These are phyloP conservation scores for Elsinoe fawcettii DNA, from an alignment of 2,329 filamentous ascomycete genomes.

Conservation along the genomic window DNA sequence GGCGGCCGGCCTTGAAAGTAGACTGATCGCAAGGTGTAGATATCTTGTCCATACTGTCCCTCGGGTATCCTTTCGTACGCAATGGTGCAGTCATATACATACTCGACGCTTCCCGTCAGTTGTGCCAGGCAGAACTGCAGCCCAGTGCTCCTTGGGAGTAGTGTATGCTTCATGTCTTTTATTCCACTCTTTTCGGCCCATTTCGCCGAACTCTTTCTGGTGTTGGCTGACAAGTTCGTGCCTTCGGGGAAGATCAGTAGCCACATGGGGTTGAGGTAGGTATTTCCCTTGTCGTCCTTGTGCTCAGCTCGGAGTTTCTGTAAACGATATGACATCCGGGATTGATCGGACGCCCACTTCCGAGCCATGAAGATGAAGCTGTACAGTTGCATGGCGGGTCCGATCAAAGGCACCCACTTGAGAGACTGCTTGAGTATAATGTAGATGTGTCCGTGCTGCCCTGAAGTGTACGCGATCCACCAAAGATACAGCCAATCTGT, in stretches of 20 bases:
- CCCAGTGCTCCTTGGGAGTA: conserved; percentile 74
- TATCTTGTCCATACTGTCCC: conserved; percentile 70
- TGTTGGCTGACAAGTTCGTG: conserved; percentile 72
- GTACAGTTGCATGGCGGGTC: conserved; percentile 76
- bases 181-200: conserved; percentile 71
- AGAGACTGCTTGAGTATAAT: conserved; percentile 86
- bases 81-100: conserved; percentile 87
- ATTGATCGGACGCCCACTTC: conserved; percentile 74
- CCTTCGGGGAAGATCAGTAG: conserved; percentile 81
- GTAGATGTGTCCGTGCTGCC: conserved; percentile 78
- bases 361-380: conserved; percentile 90
- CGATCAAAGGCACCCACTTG: conserved; percentile 73
- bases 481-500: conserved; percentile 89
- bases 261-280: conserved; percentile 64
- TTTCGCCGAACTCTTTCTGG: conserved; percentile 57
- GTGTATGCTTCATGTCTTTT: conserved; percentile 59
- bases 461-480: conserved; percentile 85
- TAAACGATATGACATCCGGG: conserved; percentile 65
- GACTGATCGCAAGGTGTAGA: conserved; percentile 76
- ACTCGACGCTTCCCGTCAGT: conserved; percentile 65
- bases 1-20: conserved; percentile 85
- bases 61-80: conserved; percentile 91
- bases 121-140: conserved; percentile 72
- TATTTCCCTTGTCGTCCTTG: conserved; percentile 26
- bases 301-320: conserved; percentile 56